A percentile compares a stretch with the other conserved stretches of the same genome.
phyloP scores from a whole-genome alignment of 2,329 filamentous ascomycete species.

The Aspergillus eucalypticola region DNA sequence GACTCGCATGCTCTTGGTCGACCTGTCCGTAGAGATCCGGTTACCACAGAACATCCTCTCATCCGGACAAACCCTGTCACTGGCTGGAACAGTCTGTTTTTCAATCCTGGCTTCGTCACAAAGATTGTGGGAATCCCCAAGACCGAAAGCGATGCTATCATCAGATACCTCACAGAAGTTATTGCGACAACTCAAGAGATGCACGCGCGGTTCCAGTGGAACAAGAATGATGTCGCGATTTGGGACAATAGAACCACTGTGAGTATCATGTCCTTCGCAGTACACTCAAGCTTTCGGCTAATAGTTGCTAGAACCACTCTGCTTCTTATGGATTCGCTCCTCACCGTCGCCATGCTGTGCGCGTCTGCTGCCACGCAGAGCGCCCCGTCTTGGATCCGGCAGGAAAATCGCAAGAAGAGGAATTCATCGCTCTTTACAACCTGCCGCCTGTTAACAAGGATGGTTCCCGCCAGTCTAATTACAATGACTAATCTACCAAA shows the following conservation, averaged over 20 bases:
- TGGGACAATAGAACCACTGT: conserved; percentile 66
- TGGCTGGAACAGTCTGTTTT: conserved; percentile 62
- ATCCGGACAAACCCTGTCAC: conserved; percentile 63
- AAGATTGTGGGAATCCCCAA: conserved; percentile 61
- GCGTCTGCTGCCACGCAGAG: conserved; percentile 52
- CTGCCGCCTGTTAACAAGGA: conserved; percentile 57
- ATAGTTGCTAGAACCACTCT: conserved; percentile 49
- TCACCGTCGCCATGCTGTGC: conserved; percentile 57
- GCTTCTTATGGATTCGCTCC: conserved; percentile 60
- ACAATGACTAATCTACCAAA: conserved; percentile 49
- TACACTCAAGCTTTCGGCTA: not conserved
- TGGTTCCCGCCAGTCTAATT: conserved; percentile 57
- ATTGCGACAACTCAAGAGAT: conserved; percentile 64
- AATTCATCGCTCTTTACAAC: conserved; percentile 49
- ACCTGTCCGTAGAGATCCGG: conserved; percentile 53
- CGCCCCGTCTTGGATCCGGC: conserved; percentile 46
- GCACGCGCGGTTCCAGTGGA: conserved; percentile 67
- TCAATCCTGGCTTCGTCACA: conserved; percentile 60
- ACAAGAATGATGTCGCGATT: conserved; percentile 64
- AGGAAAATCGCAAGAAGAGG: conserved; percentile 58
- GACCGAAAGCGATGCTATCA: conserved; percentile 55
- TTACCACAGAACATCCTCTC: conserved; percentile 58
- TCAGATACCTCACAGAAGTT: conserved; percentile 56
- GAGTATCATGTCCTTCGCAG: conserved; percentile 20
- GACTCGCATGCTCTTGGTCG: conserved; percentile 54